A percentile compares a stretch with the other conserved stretches of the same genome.
These are phyloP conservation scores for Phlebiopsis gigantea DNA, from an alignment of 768 basidiomycete species.

Conservation along the genomic window DNA sequence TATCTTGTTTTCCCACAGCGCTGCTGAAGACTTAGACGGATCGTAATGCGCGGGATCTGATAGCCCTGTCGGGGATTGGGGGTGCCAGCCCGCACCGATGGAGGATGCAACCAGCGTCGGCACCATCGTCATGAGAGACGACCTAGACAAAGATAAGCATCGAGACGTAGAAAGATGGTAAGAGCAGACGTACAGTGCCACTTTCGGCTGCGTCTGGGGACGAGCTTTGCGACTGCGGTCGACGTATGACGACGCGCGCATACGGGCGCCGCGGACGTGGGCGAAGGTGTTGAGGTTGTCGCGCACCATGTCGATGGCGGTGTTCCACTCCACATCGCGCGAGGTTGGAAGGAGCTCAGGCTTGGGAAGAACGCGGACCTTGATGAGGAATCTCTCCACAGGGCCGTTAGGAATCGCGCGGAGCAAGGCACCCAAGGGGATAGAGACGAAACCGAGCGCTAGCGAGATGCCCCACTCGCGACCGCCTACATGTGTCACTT, in stretches of 20 bases:
- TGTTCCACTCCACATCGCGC: constrained; percentile 62
- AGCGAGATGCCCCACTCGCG: constrained; percentile 93
- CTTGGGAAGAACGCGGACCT: constrained; percentile 54
- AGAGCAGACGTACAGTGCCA: constrained; percentile 40
- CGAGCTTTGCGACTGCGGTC: constrained; percentile 68
- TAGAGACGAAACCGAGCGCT: constrained; percentile 78
- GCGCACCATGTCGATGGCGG: constrained; percentile 74
- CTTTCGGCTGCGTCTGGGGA: constrained; percentile 41
- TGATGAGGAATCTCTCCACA: constrained; percentile 58
- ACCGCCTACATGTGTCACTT: constrained; percentile 72
- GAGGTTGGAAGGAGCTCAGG: constrained; percentile 61
- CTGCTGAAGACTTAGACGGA: constrained; percentile 77
- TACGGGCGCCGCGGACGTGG: constrained; percentile 82
- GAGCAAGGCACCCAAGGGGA: constrained; percentile 81
- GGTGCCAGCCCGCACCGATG: constrained; percentile 61
- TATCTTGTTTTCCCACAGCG: constrained; percentile 79
- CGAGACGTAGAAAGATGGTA: constrained; percentile 13
- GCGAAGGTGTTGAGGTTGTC: constrained; percentile 85
- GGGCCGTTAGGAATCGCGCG: constrained; percentile 79
- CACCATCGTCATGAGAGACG: constrained; percentile 72
- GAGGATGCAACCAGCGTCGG: constrained; percentile 71
- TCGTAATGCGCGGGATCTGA: constrained; percentile 74
- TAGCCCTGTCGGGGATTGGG: constrained; percentile 44
- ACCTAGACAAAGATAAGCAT: constrained; percentile 36
- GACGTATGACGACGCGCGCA: constrained; percentile 82